Base-by-base conservation (phyloP, 352 stramenopile species). In the Lagenidium sp. region DNA sequence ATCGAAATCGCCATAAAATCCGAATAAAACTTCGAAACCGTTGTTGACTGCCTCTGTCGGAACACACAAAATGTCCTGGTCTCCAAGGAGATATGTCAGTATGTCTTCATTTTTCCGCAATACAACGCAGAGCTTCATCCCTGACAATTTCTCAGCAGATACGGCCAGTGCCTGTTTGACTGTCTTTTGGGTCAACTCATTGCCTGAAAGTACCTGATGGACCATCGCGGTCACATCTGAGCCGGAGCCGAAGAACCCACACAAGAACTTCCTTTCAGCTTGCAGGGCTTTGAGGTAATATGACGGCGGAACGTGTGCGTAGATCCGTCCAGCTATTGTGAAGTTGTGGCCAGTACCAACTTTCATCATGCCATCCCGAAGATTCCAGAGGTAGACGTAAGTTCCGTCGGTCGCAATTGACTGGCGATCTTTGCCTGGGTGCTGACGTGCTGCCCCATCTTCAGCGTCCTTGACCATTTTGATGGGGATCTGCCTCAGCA, bases 321-420 rank as follows among this genome's bases (percentile, higher is more conserved):
- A 87, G 3, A 90, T 60, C 55, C 73, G 63, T n/a, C 77, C 77
- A 22, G 68, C 63, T 18, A 88, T 69, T 29, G 71, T 86, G 32
- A 82, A 85, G 37, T 88, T 82, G 13, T 63, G 37, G 1, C 78
- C 78, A 0, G 68, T 84, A n/a, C 78, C 78, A 38, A 90, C 57
- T 50, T 86, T 90, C 22, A 49, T 41, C 2, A 90, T 40, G 0
- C 75, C 75, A 6, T 55, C 56, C 1, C 31, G 32, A 10, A 58
- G 22, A 44, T 51, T 74, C 73, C 76, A 90, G 7, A 49, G 63
- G 41, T 83, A 90, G 8, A 80, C 28, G 47, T 76, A 88, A 20
- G 28, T 86, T n/a, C 75, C 76, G 47, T 87, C 69, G 0, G 65
- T 80, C 1, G 76, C 56, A 23, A 87, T 65, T 4, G 65, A 61